Percentiles rank a stretch among this genome's conserved stretches.
Conservation (phyloP, 2,329 filamentous ascomycete species). For the Cladosporium phlei region DNA sequence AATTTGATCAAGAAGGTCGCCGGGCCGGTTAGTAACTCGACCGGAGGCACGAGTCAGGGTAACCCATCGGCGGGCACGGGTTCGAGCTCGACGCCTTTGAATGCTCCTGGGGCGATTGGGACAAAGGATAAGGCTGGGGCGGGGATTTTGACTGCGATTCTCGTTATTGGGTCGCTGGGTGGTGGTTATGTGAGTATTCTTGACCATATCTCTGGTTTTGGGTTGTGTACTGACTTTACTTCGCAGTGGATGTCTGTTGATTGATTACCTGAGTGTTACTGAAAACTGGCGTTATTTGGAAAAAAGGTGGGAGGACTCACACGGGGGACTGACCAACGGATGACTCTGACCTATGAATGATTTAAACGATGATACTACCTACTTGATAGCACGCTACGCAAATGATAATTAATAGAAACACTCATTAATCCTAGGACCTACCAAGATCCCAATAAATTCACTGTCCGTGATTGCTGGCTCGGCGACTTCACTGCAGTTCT, state of each 20-base stretch:
- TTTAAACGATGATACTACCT: conserved; percentile 2
- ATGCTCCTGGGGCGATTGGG: conserved; percentile 38
- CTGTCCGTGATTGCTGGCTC: no score
- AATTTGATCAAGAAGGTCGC: conserved; percentile 35
- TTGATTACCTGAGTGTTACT: not conserved
- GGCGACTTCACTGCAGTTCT: no score
- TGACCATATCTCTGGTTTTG: not conserved
- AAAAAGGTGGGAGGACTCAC: not conserved
- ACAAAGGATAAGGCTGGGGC: conserved; percentile 63
- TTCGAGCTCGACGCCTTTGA: conserved; percentile 20
- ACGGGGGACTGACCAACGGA: not conserved
- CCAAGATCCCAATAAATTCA: no score
- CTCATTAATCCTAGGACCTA: no score
- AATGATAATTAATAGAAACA: no score
- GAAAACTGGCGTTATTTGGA: conserved; percentile 1
- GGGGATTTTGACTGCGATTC: conserved; percentile 57
- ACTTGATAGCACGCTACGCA: conserved; percentile 3
- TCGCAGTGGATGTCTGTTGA: conserved; percentile 12
- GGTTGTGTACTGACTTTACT: not conserved
- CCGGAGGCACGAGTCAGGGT: conserved; percentile 48
- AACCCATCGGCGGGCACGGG: conserved; percentile 40
- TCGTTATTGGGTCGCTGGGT: conserved; percentile 34
- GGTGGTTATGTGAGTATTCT: conserved; percentile 8
- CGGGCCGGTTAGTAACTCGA: conserved; percentile 41
- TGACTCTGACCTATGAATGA: conserved; percentile 1